These are phyloP conservation scores for Colletotrichum echinochloae DNA, from an alignment of 2,329 filamentous ascomycete genomes.

Conservation along the genomic window DNA sequence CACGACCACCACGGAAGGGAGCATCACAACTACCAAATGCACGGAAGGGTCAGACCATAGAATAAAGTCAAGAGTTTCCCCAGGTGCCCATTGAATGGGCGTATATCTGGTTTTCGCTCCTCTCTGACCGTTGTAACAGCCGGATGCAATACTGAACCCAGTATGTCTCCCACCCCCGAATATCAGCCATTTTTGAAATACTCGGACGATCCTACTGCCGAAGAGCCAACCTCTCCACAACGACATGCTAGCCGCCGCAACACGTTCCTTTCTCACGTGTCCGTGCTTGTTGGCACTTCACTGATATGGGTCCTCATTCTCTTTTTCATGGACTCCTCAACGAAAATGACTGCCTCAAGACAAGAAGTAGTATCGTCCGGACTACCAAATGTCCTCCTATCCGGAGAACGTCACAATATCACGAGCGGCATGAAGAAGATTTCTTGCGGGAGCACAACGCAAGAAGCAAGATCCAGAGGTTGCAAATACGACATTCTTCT, in stretches of 20 bases:
- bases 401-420: slow-evolving; percentile 40
- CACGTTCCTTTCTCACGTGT: slow-evolving; percentile 37
- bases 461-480: slow-evolving; percentile 38
- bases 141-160: slow-evolving; percentile 31
- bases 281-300: slow-evolving; percentile 43
- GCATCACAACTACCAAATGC: neutral
- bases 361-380: neutral
- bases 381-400: neutral
- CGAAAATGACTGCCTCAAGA: neutral
- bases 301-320: slow-evolving; percentile 43
- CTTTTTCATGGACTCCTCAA: slow-evolving; percentile 33
- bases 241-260: slow-evolving; percentile 22
- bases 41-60: neutral
- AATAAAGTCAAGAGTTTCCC: slow-evolving; percentile 28
- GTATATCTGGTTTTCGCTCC: fast-evolving
- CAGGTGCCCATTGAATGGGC: fast-evolving
- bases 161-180: slow-evolving; percentile 37
- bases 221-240: slow-evolving; percentile 26
- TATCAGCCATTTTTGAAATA: slow-evolving; percentile 42
- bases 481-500: slow-evolving; percentile 46
- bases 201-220: slow-evolving; percentile 40
- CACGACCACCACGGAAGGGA: neutral
- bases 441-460: slow-evolving; percentile 42
- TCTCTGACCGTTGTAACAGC: slow-evolving; percentile 11
- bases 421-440: slow-evolving; percentile 40